phyloP scores from a whole-genome alignment of 768 basidiomycete species.

The Mycena venus region DNA sequence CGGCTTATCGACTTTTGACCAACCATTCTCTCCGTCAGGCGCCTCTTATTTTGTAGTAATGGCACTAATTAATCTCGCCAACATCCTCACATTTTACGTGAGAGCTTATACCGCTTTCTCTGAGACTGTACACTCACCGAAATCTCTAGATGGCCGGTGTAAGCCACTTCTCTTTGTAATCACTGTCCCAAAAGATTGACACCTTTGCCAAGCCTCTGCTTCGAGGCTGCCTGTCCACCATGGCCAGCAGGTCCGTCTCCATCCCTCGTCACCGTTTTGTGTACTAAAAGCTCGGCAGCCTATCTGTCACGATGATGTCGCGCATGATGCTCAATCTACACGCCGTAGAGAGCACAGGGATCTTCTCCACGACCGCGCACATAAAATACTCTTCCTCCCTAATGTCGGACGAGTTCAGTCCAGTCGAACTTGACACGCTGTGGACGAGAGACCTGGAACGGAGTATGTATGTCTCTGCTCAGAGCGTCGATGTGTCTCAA shows the following conservation, averaged over 20 bases:
- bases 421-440: slow-evolving; percentile 22
- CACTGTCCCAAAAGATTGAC: not conserved
- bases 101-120: not conserved
- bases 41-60: slow-evolving; percentile 26
- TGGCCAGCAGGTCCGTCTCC: slow-evolving; percentile 11
- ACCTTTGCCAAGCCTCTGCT: slow-evolving; percentile 11
- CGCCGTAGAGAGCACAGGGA: slow-evolving; percentile 22
- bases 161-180: not conserved
- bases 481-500: not conserved
- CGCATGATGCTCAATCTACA: slow-evolving; percentile 31
- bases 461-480: not conserved
- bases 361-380: slow-evolving; percentile 19
- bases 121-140: too few species aligned
- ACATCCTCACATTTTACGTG: slow-evolving; percentile 29
- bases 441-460: slow-evolving; percentile 25
- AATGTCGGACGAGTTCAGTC: not conserved
- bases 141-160: not conserved
- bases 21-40: not conserved
- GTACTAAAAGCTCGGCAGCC: not conserved
- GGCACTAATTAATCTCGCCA: slow-evolving; percentile 20
- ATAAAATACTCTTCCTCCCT: not conserved
- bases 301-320: slow-evolving; percentile 29
- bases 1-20: not conserved
- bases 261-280: not conserved
- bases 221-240: slow-evolving; percentile 23